Conservation (phyloP, 805 yeast genomes). For the Candida coquimbonensis region DNA sequence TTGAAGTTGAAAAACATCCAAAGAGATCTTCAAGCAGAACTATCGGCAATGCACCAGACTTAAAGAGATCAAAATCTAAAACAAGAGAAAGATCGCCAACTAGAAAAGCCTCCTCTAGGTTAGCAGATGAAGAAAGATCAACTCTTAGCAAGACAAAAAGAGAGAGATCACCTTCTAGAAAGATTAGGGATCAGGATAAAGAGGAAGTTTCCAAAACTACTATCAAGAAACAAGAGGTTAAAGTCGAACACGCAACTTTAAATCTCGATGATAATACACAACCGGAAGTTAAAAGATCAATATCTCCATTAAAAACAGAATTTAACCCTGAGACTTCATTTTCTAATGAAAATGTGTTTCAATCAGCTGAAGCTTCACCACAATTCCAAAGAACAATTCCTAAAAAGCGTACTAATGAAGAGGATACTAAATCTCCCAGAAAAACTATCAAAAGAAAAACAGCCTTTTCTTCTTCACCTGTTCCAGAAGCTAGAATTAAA, state of each 20-base stretch:
- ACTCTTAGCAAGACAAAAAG: slow-evolving; percentile 1
- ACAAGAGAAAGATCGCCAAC: slow-evolving; percentile 7
- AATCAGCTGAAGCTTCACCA: slow-evolving; percentile 19
- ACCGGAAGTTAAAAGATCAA: neutral
- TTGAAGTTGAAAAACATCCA: slow-evolving; percentile 5
- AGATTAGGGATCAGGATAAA: neutral
- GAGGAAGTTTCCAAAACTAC: neutral
- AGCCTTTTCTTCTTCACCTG: slow-evolving; percentile 26
- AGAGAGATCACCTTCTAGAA: slow-evolving; percentile 2
- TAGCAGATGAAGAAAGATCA: neutral
- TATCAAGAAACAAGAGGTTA: neutral
- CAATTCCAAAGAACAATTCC: slow-evolving; percentile 18
- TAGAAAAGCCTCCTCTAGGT: neutral
- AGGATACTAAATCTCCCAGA: slow-evolving; percentile 8
- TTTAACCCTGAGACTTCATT: slow-evolving; percentile 21
- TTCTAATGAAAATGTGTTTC: slow-evolving; percentile 31
- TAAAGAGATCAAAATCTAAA: slow-evolving; percentile 4
- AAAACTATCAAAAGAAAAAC: slow-evolving; percentile 15
- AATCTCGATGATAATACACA: too few species aligned
- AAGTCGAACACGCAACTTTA: neutral
- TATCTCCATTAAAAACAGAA: slow-evolving; percentile 6
- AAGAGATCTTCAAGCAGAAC: slow-evolving; percentile 2
- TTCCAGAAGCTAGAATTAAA: slow-evolving; percentile 8
- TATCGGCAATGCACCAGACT: slow-evolving; percentile 12
- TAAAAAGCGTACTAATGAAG: slow-evolving; percentile 18